Base-by-base conservation (phyloP, 2,329 filamentous ascomycete species). In the Trematosphaeria pertusa region DNA sequence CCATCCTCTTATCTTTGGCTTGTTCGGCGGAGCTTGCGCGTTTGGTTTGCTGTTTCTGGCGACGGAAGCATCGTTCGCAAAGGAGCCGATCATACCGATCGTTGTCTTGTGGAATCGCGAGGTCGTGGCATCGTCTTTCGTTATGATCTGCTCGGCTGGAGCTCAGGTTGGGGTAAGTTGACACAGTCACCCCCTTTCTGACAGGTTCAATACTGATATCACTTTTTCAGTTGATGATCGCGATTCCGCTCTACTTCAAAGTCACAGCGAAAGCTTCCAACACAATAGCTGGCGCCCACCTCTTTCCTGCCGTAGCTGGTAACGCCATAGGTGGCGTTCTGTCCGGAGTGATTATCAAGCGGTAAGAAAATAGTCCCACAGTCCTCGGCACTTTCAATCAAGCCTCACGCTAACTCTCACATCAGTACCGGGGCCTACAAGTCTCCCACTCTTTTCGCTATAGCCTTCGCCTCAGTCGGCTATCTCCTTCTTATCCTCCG, bases 171-270 rank as follows among this genome's bases (percentile, higher is more conserved):
- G 77, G 1, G 78, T 84, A 58, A 56, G 75, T 65, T 5, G 41
- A 18, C 19, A 48, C 14, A 20, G 48, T 12, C 14, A 12, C 26
- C 46, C 19, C 15, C 22, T 21, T 45, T 31, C 30, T 17, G 10
- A 19, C 17, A 10, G 35, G 21, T 14, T 30, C 15, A 14, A 34
- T 12, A 35, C 38, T 48, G 28, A 43, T 15, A 11, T 12, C 20
- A 36, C 8, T 35, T 28, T 12, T 28, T 12, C 24, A 78, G 70
- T 75, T 85, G 62, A 85, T 88, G 81, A 86, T 84, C 43, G 79
- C 80, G 0, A 79, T 89, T 0, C 87, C 87, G 0, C 68, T 89
- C 0, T 89, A 89, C 69, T 90, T 89, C 53, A 83, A 87, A 46
- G 80, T 87, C 1, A 86, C 85, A 0, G 72, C 79, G 4, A 72